Evolutionary conservation across 306 rosid genomes (phyloP), one percentile per base, ranked within the genome.

Genomic region (Inga oerstediana): DNA sequence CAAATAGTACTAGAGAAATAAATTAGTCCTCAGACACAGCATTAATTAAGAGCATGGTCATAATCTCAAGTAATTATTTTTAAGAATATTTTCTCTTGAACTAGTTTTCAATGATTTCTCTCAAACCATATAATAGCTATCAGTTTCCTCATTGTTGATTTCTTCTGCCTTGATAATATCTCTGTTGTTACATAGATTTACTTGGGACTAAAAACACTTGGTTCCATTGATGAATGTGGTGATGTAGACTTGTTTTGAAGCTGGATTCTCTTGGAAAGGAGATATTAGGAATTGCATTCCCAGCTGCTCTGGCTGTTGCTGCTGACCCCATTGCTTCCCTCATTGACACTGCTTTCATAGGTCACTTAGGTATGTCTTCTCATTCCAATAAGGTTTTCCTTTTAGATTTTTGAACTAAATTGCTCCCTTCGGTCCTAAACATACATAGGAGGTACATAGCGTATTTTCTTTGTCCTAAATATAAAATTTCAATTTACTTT

Each of bases 261-360:
- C 27, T 87, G 87, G 99, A 95, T 54, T 65, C 76, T 2, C 89
- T 95, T 65, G 91, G 96, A 10, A 83, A 83, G 35, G 98, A 95
- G 90, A 87, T 95, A 39, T 67, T 95, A 14, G 89, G 90, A 45
- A 93, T 95, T 76, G 99, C 98, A 72, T 15, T 95, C 13, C 99
- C 98, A 20, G 93, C 97, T 65, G 97, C 98, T 15, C 67, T 95
- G 20, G 98, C 97, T 75, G 93, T 93, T 75, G 97, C 99, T 34
- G 99, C 99, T 81, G 99, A 95, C 87, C 99, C 99, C 68, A 86
- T 95, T 80, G 99, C 97, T 81, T 95, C 99, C 74, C 94, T 95
- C 20, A 92, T 95, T 44, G 99, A 95, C 90, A 92, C 98, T 0
- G 95, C 95, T 35, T 95, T 93, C 87, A 92, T 95, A 41, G 98